Evolutionary conservation across 116 monocot genomes (phyloP).

Genomic region (Posidonia oceanica): DNA sequence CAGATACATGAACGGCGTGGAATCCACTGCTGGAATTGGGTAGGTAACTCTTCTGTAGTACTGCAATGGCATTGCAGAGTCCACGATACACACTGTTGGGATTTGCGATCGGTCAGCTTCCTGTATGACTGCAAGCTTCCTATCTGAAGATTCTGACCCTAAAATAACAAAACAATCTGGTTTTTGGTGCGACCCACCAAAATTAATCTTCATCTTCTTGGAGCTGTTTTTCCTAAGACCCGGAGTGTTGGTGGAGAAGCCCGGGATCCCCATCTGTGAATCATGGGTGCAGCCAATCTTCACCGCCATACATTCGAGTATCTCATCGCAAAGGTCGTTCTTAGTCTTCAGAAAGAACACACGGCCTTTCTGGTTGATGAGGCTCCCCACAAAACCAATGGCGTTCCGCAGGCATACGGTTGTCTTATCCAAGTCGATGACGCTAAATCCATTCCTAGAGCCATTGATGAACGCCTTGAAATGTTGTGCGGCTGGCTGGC

Average conservation of each 20-base stretch:
- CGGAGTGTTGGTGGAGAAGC: constrained; percentile 12
- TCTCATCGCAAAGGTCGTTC: constrained; percentile 7
- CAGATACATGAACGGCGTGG: constrained; percentile 5
- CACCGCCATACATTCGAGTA: constrained; percentile 7
- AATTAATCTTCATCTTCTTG: constrained; percentile 8
- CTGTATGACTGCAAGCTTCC: constrained; percentile 10
- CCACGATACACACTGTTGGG: constrained; percentile 9
- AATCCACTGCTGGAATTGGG: constrained; percentile 11
- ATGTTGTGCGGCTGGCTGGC: constrained; percentile 3
- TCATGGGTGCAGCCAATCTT: constrained; percentile 10
- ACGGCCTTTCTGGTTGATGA: constrained; percentile 5
- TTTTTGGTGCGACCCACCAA: constrained; percentile 7
- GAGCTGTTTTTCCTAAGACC: constrained; percentile 3
- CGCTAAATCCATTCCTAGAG: not conserved
- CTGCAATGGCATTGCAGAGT: constrained; percentile 8
- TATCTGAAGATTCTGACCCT: constrained; percentile 8
- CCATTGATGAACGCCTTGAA: constrained; percentile 8
- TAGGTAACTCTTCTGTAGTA: constrained; percentile 9
- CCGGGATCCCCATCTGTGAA: constrained; percentile 14
- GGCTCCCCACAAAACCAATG: not conserved
- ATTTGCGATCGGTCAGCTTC: constrained; percentile 11
- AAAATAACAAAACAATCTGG: constrained; percentile 12
- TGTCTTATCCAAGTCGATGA: constrained; percentile 10
- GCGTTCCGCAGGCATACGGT: constrained; percentile 9
- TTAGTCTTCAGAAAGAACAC: constrained; percentile 10